Evolutionary conservation across 805 yeast species (phyloP).

Genomic region (Debaryomyces maramus): DNA sequence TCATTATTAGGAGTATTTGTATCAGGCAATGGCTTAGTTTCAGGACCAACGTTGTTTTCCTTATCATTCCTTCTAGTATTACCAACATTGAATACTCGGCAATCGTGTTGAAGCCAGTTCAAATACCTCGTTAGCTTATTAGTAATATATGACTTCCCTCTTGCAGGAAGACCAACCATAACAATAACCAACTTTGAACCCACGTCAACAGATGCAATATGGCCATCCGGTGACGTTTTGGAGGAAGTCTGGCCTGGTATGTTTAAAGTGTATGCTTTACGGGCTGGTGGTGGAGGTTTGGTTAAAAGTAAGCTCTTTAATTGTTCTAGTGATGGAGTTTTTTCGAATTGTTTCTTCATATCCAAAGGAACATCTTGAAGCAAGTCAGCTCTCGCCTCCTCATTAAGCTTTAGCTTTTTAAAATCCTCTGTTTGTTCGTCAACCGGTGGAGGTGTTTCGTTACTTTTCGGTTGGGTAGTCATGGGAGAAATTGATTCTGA

Average conservation of each 20-base stretch:
- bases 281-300: constrained; percentile 39
- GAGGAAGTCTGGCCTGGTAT: constrained; percentile 90
- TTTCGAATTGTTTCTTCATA: constrained; percentile 36
- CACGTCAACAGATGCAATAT: constrained; percentile 62
- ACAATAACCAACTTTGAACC: constrained; percentile 87
- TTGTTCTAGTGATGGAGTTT: constrained; percentile 42
- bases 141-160: constrained; percentile 93
- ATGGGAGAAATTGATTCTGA: constrained; percentile 15
- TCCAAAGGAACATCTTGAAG: constrained; percentile 35
- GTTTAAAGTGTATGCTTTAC: constrained; percentile 81
- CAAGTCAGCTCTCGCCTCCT: constrained; percentile 30
- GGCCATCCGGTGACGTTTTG: constrained; percentile 74
- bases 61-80: constrained; percentile 83
- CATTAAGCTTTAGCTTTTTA: constrained; percentile 10
- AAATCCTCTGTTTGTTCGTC: neutral
- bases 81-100: constrained; percentile 92
- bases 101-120: constrained; percentile 92
- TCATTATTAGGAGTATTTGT: constrained; percentile 36
- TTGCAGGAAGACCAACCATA: constrained; percentile 95
- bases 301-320: constrained; percentile 34
- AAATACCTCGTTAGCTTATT: constrained; percentile 86
- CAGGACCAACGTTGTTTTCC: constrained; percentile 63
- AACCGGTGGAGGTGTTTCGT: neutral
- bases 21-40: constrained; percentile 56
- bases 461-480: constrained; percentile 3